Conservation (phyloP, 768 basidiomycete species). For the Hygrocybe punicea region DNA sequence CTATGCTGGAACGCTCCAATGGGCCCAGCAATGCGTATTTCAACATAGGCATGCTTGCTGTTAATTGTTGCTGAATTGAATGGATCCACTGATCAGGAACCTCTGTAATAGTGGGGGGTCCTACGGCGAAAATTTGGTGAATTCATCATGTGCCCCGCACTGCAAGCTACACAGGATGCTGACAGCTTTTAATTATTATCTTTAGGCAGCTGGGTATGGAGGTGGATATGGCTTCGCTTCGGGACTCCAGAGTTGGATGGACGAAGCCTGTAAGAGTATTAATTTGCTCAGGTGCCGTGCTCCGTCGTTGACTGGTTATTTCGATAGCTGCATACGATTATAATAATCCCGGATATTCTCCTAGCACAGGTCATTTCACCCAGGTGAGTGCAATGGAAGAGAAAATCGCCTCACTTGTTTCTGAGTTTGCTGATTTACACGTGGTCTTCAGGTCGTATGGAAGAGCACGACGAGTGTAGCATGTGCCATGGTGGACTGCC, state of each 20-base stretch:
- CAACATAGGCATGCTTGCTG: constrained; percentile 18
- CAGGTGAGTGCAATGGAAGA: constrained; percentile 27
- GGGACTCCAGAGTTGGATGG: constrained; percentile 27
- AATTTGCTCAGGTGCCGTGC: neutral
- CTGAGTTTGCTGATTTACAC: no score
- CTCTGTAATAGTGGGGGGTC: constrained; percentile 10
- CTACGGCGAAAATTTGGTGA: constrained; percentile 32
- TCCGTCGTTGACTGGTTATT: neutral
- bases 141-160: neutral
- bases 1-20: constrained; percentile 18
- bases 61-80: neutral
- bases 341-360: constrained; percentile 26
- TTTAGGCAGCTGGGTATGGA: constrained; percentile 20
- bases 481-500: constrained; percentile 43
- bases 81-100: neutral
- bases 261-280: constrained; percentile 25
- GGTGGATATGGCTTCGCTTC: constrained; percentile 11
- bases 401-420: constrained; percentile 3
- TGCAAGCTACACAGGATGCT: neutral
- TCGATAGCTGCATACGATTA: constrained; percentile 24
- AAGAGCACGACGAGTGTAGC: constrained; percentile 48
- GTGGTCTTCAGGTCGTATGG: constrained; percentile 60
- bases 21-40: constrained; percentile 23
- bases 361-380: constrained; percentile 31
- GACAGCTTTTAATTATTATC: neutral